These are phyloP conservation scores for Oryza meridionalis DNA, from an alignment of 176 grass and related monocot species.

Conservation along the genomic window DNA sequence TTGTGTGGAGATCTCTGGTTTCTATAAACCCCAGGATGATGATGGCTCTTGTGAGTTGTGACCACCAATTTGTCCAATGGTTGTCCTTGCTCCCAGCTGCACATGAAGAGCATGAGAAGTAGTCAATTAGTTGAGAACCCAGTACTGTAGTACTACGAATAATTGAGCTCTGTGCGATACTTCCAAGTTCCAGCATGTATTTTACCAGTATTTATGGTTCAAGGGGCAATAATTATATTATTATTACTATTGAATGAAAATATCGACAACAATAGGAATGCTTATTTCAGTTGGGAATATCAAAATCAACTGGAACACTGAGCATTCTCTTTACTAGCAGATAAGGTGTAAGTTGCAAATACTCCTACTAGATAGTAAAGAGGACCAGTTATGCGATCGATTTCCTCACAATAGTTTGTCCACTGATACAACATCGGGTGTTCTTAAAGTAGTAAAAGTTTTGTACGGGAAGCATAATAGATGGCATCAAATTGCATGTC, in stretches of 20 bases:
- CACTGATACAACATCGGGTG: background rate
- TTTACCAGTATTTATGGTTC: slow-evolving; percentile 30
- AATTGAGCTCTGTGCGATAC: slow-evolving; percentile 6
- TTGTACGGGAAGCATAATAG: background rate
- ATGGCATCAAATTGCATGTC: background rate
- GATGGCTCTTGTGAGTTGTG: slow-evolving; percentile 4
- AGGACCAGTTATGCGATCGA: background rate
- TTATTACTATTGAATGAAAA: background rate
- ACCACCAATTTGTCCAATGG: slow-evolving; percentile 9
- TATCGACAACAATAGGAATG: background rate
- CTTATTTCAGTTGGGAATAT: background rate
- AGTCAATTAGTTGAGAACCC: slow-evolving; percentile 15
- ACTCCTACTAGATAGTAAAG: background rate
- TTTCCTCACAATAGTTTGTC: background rate
- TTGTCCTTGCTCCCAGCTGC: slow-evolving; percentile 7
- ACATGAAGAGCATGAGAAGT: slow-evolving; percentile 18
- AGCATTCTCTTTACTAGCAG: background rate
- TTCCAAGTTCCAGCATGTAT: slow-evolving; percentile 4
- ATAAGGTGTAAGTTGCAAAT: background rate
- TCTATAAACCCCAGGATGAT: background rate
- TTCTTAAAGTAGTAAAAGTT: background rate
- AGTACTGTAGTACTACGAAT: background rate
- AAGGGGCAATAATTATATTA: background rate
- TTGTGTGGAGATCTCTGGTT: background rate
- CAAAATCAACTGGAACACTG: slow-evolving; percentile 1